Conservation (phyloP, 108 stramenopile genomes). For the Fistulifera pelliculosa region DNA sequence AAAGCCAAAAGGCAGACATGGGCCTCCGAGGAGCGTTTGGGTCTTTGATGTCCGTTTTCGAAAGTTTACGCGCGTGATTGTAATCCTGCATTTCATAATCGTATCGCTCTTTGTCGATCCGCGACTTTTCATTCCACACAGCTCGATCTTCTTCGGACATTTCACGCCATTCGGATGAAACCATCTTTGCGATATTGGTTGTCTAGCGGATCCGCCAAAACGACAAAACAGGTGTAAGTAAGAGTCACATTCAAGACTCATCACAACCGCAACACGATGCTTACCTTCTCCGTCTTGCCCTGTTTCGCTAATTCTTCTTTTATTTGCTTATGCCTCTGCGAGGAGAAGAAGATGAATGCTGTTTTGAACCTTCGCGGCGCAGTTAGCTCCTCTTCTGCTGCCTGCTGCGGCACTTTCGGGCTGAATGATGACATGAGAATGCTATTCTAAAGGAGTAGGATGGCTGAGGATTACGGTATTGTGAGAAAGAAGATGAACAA, state of each 20-base stretch:
- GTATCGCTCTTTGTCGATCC: constrained; percentile 19
- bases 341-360: constrained; percentile 36
- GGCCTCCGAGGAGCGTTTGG: constrained; percentile 46
- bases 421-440: too few relatives aligned
- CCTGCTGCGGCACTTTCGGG: too few relatives aligned
- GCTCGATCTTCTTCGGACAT: constrained; percentile 12
- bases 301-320: constrained; percentile 11
- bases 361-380: constrained; percentile 38
- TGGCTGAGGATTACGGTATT: too few relatives aligned
- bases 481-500: too few relatives aligned
- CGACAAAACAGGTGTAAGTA: too few relatives aligned
- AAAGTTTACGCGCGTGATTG: constrained; percentile 24
- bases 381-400: too few relatives aligned
- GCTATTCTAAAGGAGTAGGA: too few relatives aligned
- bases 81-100: constrained; percentile 32
- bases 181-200: constrained; percentile 27
- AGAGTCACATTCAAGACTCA: too few relatives aligned
- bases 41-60: constrained; percentile 24
- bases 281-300: constrained; percentile 29
- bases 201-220: constrained; percentile 15
- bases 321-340: constrained; percentile 29
- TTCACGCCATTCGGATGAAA: constrained; percentile 23
- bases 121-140: constrained; percentile 14
- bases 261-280: too few relatives aligned
- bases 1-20: constrained; percentile 40